phyloP scores from a whole-genome alignment of 352 stramenopile species.

The Phytophthora foliorum region DNA sequence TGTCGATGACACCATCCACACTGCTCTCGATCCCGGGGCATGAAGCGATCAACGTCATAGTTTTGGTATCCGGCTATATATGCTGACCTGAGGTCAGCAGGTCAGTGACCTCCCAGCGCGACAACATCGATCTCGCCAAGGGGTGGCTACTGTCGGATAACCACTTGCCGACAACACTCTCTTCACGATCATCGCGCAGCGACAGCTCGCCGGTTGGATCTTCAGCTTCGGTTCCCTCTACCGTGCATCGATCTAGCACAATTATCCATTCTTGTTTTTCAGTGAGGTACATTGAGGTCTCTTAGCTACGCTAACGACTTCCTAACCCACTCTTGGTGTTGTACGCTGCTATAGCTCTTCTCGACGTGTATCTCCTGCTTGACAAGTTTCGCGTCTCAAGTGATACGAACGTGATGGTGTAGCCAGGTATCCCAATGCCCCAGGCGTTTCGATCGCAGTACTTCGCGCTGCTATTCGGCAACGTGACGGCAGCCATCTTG shows the following conservation, averaged over 20 bases:
- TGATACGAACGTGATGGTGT: conserved; percentile 56
- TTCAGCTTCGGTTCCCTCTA: conserved; percentile 57
- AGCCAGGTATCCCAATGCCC: conserved; percentile 62
- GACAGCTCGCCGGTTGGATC: conserved; percentile 35
- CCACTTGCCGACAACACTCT: conserved; percentile 42
- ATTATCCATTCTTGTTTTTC: conserved; percentile 47
- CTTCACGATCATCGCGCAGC: conserved; percentile 38
- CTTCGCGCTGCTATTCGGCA: conserved; percentile 44
- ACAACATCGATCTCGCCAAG: conserved; percentile 44
- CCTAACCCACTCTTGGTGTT: conserved; percentile 40
- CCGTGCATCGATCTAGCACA: conserved; percentile 39
- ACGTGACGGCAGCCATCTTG: conserved; percentile 45
- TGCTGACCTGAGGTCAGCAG: too few relatives aligned
- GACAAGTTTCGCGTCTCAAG: conserved; percentile 58
- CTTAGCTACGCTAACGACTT: too few relatives aligned
- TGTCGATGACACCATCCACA: conserved; percentile 53
- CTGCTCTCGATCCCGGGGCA: conserved; percentile 52
- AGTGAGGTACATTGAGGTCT: too few relatives aligned
- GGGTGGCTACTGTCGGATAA: conserved; percentile 55
- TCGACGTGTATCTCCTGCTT: conserved; percentile 42
- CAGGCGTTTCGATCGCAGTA: conserved; percentile 49
- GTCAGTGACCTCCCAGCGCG: conserved; percentile 20
- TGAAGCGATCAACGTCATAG: conserved; percentile 64
- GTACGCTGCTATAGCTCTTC: conserved; percentile 27
- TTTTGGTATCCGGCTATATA: conserved; percentile 40